Evolutionary conservation across 352 stramenopile species (phyloP).

Genomic region (Pythium phragmitis): DNA sequence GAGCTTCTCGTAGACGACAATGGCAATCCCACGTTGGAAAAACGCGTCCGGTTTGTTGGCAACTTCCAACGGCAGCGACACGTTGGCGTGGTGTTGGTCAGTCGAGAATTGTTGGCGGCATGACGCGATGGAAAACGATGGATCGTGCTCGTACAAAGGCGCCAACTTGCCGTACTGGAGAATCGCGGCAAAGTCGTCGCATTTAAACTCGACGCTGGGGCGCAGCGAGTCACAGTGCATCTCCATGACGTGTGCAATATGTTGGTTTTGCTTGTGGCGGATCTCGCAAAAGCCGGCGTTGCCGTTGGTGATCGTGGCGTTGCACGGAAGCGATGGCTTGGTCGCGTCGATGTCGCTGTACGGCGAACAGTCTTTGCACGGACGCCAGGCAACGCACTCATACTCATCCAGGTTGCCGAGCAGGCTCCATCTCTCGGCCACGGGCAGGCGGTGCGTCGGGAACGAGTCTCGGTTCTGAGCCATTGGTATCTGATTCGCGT

Average conservation of each 20-base stretch:
- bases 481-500: constrained; percentile 7
- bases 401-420: constrained; percentile 35
- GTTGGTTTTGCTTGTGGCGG: constrained; percentile 19
- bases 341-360: constrained; percentile 27
- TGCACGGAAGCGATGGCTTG: constrained; percentile 34
- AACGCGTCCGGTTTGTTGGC: constrained; percentile 1
- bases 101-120: neutral
- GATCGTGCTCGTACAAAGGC: constrained; percentile 42
- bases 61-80: neutral
- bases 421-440: constrained; percentile 18
- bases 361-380: constrained; percentile 38
- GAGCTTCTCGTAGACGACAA: constrained; percentile 34
- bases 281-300: constrained; percentile 24
- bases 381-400: constrained; percentile 48
- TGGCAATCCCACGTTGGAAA: constrained; percentile 39
- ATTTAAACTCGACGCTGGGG: constrained; percentile 13
- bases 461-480: neutral
- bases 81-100: neutral
- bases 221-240: constrained; percentile 25
- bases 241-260: constrained; percentile 14
- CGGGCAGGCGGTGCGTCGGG: neutral
- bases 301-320: constrained; percentile 24
- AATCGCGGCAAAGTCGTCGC: constrained; percentile 27
- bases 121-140: constrained; percentile 30
- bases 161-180: constrained; percentile 37